Percentiles rank a stretch among this genome's conserved stretches.
phyloP scores from a whole-genome alignment of 805 yeast genomes.

The Candida saitoana region DNA sequence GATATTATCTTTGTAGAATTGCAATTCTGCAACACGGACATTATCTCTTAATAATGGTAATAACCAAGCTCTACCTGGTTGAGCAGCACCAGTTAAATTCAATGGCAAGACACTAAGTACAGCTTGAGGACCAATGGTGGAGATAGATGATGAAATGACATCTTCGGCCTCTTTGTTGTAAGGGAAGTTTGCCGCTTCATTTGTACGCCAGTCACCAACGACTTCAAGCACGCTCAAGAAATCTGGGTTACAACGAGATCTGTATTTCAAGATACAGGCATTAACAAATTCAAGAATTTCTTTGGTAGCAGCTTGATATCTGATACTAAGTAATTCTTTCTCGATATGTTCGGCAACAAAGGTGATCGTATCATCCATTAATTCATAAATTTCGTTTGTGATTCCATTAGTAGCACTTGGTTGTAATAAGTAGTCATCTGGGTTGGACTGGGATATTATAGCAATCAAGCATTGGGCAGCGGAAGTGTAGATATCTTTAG shows the following conservation, averaged over 20 bases:
- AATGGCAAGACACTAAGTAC: conserved; percentile 75
- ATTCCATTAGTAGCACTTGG: conserved; percentile 41
- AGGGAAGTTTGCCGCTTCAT: conserved; percentile 65
- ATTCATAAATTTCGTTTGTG: conserved; percentile 49
- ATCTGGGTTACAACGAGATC: conserved; percentile 66
- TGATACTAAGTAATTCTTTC: conserved; percentile 62
- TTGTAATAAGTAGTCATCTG: conserved; percentile 52
- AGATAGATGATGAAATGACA: conserved; percentile 73
- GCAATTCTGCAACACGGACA: conserved; percentile 65
- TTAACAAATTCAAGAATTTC: conserved; percentile 69
- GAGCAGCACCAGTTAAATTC: conserved; percentile 56
- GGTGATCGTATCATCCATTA: conserved; percentile 50
- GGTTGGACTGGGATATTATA: conserved; percentile 61
- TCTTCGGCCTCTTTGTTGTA: conserved; percentile 72
- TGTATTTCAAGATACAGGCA: conserved; percentile 57
- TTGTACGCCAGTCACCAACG: conserved; percentile 83
- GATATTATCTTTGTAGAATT: conserved; percentile 58
- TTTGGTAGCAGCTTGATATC: conserved; percentile 70
- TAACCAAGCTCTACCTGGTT: conserved; percentile 93
- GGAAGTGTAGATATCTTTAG: conserved; percentile 60
- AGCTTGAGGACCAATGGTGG: conserved; percentile 81
- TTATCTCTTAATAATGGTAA: conserved; percentile 87
- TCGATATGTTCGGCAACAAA: conserved; percentile 49
- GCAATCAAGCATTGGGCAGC: conserved; percentile 88
- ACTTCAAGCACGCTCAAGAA: conserved; percentile 61